Evolutionary conservation across 2,329 filamentous ascomycete species (phyloP).

Genomic region (Apiospora pterosperma): DNA sequence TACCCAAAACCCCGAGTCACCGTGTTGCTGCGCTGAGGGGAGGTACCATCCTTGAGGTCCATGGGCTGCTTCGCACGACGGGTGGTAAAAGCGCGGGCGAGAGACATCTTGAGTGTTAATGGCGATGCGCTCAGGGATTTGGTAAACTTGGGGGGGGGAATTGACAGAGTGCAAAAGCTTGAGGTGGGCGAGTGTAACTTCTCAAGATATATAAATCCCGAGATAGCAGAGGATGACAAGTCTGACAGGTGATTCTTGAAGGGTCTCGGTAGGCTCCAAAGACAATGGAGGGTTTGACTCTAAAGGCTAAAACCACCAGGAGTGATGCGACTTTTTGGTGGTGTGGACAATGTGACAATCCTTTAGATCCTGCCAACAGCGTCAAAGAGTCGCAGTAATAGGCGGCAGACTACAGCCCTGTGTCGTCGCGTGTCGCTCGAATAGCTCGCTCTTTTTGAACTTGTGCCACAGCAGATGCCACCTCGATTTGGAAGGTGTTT

Average conservation of each 20-base stretch:
- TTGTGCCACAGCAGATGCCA: conserved; percentile 13
- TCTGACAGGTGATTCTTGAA: neutral
- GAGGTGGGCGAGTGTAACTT: neutral
- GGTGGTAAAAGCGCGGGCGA: conserved; percentile 71
- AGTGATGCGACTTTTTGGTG: neutral
- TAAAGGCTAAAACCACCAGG: neutral
- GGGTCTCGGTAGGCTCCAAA: neutral
- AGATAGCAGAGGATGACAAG: neutral
- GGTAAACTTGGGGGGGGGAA: neutral
- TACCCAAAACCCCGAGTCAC: conserved; percentile 38
- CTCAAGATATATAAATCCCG: neutral
- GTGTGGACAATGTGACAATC: conserved; percentile 1
- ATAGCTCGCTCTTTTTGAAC: neutral
- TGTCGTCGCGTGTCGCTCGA: conserved; percentile 13
- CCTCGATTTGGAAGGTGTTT: conserved; percentile 30
- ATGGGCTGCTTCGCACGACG: conserved; percentile 59
- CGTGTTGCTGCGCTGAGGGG: conserved; percentile 48
- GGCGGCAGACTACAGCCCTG: conserved; percentile 9
- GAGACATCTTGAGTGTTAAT: conserved; percentile 44
- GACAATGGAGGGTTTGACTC: neutral
- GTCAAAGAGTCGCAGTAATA: neutral
- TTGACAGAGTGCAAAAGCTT: neutral
- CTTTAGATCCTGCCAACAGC: neutral
- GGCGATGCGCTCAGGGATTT: conserved; percentile 15
- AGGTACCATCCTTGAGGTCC: conserved; percentile 38